Conservation (phyloP, 257 asterid species). For the Nicotiana sylvestris region DNA sequence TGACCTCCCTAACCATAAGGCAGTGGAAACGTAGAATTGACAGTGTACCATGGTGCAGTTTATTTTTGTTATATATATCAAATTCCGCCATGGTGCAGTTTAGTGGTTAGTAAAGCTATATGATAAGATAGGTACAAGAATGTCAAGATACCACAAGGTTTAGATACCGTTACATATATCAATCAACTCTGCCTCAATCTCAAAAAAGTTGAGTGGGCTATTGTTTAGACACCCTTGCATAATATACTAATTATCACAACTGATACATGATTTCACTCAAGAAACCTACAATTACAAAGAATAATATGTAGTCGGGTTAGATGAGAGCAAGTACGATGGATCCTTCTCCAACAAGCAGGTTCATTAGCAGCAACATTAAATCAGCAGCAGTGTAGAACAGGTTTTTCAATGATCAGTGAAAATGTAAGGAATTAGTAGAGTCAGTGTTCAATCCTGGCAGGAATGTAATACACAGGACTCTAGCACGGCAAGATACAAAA, state of each 20-base stretch:
- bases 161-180: background rate
- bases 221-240: background rate
- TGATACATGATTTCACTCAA: conserved; percentile 7
- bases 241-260: background rate
- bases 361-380: background rate
- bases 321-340: conserved; percentile 5
- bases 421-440: conserved; percentile 13
- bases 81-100: no score
- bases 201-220: background rate
- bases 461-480: background rate
- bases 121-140: background rate
- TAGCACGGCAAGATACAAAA: conserved; percentile 2
- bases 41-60: no score
- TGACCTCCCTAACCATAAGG: no score
- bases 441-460: conserved; percentile 9
- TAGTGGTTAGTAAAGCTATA: background rate
- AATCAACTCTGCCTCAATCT: background rate
- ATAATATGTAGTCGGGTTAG: conserved; percentile 1
- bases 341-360: conserved; percentile 17
- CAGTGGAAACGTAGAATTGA: no score
- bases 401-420: background rate
- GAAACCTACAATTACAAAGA: conserved; percentile 13
- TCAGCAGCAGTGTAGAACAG: background rate
- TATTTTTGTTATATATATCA: no score
- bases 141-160: background rate